A percentile compares a stretch with the other conserved stretches of the same genome.
Evolutionary conservation across 169 alveolate species (phyloP).

Genomic region (Cryptosporidium sp.): DNA sequence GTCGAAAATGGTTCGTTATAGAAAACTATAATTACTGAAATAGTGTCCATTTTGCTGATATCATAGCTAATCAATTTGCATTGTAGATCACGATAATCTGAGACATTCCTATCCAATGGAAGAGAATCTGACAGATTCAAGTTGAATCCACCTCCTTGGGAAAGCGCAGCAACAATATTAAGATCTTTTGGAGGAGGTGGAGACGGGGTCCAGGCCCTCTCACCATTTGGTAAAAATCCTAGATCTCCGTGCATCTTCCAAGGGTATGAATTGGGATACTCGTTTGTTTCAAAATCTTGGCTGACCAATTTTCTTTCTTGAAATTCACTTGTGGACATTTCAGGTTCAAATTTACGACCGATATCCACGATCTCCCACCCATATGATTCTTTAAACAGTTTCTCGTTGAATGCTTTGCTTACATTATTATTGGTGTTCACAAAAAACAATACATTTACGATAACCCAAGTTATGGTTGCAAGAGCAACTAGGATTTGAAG

Average conservation of each 20-base stretch:
- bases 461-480: slow-evolving; percentile 57
- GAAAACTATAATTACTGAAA: slow-evolving; percentile 80
- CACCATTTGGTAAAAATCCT: slow-evolving; percentile 48
- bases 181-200: slow-evolving; percentile 68
- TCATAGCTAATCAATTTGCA: slow-evolving; percentile 72
- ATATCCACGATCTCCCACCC: slow-evolving; percentile 55
- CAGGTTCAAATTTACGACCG: not conserved
- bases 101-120: slow-evolving; percentile 79
- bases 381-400: slow-evolving; percentile 46
- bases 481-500: slow-evolving; percentile 44
- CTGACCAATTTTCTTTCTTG: slow-evolving; percentile 18
- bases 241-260: slow-evolving; percentile 75
- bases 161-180: slow-evolving; percentile 75
- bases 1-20: slow-evolving; percentile 82
- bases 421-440: slow-evolving; percentile 30
- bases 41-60: slow-evolving; percentile 70
- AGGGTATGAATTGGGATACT: slow-evolving; percentile 60
- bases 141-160: slow-evolving; percentile 82
- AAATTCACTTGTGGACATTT: not conserved
- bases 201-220: slow-evolving; percentile 67
- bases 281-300: not conserved
- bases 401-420: slow-evolving; percentile 25
- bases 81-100: slow-evolving; percentile 76
- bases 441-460: slow-evolving; percentile 54
- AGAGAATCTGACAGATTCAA: slow-evolving; percentile 78